These are phyloP conservation scores for Colletotrichum somersetense DNA, from an alignment of 2,329 filamentous ascomycete species.

Conservation along the genomic window DNA sequence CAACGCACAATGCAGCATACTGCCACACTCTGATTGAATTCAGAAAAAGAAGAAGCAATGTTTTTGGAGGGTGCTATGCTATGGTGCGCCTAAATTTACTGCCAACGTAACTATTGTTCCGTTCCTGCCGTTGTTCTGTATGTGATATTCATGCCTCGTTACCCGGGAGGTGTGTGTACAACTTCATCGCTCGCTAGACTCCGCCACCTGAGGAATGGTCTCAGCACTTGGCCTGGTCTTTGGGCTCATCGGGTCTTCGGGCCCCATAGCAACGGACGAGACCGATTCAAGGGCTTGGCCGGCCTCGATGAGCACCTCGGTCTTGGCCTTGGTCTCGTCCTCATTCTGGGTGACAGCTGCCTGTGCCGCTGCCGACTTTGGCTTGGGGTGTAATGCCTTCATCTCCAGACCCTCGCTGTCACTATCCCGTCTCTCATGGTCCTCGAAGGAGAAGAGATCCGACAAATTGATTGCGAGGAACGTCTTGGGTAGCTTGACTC, in stretches of 20 bases:
- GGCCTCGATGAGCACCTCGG: constrained; percentile 35
- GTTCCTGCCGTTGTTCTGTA: not conserved
- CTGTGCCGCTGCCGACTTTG: constrained; percentile 27
- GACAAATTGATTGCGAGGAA: constrained; percentile 75
- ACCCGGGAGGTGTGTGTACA: not conserved
- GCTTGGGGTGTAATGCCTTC: constrained; percentile 53
- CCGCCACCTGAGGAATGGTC: constrained; percentile 6
- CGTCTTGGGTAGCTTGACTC: constrained; percentile 75
- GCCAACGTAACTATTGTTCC: not conserved
- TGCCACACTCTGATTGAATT: not conserved
- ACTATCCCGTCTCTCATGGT: constrained; percentile 64
- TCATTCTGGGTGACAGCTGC: not conserved
- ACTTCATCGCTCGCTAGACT: not conserved
- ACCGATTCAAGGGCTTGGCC: constrained; percentile 38
- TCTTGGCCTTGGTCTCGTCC: constrained; percentile 25
- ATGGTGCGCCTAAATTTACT: not conserved
- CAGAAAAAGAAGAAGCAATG: not conserved
- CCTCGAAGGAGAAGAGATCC: constrained; percentile 71
- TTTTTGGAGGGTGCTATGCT: not conserved
- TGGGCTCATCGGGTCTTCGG: constrained; percentile 23
- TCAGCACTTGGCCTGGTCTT: constrained; percentile 19
- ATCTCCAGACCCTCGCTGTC: constrained; percentile 64
- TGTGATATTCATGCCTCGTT: not conserved
- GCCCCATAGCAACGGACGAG: constrained; percentile 3
- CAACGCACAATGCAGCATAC: not conserved